Base-by-base conservation (phyloP, 2,329 filamentous ascomycete genomes). In the Arachnomyces sp. region DNA sequence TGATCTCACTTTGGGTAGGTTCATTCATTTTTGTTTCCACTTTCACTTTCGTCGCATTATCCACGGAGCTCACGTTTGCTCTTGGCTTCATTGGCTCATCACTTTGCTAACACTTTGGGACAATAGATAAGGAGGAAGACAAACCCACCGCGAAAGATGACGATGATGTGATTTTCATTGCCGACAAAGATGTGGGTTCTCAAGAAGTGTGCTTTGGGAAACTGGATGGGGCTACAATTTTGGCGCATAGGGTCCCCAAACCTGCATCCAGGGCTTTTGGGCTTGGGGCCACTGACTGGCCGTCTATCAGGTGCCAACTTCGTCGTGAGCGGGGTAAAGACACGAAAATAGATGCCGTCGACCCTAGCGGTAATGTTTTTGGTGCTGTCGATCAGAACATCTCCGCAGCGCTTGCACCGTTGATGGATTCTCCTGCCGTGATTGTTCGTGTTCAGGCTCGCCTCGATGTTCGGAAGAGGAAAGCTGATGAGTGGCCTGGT, bases 191-290 rank as follows among this genome's bases (percentile, higher is more conserved):
- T 41, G 71, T 77, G 20, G 74, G 70, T 34, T 73, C 79, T 14
- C 77, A 85, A 55, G 79, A 86, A 53, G 82, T 93, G 3, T 93
- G 86, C 62, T 88, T 84, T 54, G 87, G 87, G 31, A 82, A 83
- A 63, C 63, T 93, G 14, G 79, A 86, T 40, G 74, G 72, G 13
- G 76, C 79, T 2, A 75, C 68, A 39, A 68, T 92, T 31, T 78
- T 81, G 47, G 82, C 81, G 45, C 73, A 77, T 51, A 66, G 70
- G 28, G 77, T 90, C 2, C 87, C 48, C 8, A 86, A 80, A 51
- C 78, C 82, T 1, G 74, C 74, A 20, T 70, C 73, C 16, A 71
- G 76, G 43, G 67, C 73, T 7, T 78, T 76, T 49, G 53, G 54
- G 67, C 74, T 32, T 63, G 75, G 39, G 59, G 59, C 32, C 15